phyloP scores from a whole-genome alignment of 2,329 filamentous ascomycete genomes.

The Macrophomina tecta region DNA sequence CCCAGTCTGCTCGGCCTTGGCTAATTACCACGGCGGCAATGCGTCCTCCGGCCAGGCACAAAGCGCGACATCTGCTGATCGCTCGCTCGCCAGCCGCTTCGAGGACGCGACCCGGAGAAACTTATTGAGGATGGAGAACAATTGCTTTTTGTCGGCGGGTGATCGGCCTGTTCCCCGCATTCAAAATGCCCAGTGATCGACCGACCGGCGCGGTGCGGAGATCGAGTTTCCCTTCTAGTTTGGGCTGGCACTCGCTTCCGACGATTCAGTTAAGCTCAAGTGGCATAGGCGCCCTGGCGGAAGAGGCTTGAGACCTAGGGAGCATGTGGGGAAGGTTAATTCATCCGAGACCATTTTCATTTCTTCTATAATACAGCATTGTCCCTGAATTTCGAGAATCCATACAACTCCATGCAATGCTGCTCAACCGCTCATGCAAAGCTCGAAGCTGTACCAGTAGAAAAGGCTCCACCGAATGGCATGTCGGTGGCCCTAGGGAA shows the following conservation, averaged over 20 bases:
- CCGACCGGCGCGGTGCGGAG: conserved; percentile 17
- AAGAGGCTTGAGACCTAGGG: conserved; percentile 7
- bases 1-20: conserved; percentile 26
- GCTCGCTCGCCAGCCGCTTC: neutral
- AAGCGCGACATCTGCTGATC: conserved; percentile 15
- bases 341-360: conserved; percentile 5
- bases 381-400: conserved; percentile 2
- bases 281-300: conserved; percentile 11
- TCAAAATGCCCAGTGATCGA: conserved; percentile 14
- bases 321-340: conserved; percentile 11
- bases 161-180: conserved; percentile 26
- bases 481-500: conserved; percentile 6
- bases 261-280: conserved; percentile 23
- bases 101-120: neutral
- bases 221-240: conserved; percentile 24
- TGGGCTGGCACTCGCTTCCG: conserved; percentile 10
- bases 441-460: neutral
- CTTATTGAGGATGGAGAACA: neutral
- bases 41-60: neutral
- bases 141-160: neutral
- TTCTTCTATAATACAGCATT: conserved; percentile 15
- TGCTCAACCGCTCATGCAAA: neutral
- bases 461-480: neutral
- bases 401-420: conserved; percentile 13
- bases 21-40: conserved; percentile 25